Evolutionary conservation across 371 early-diverging fungal species (phyloP).

Genomic region (Capillidium heterosporum): DNA sequence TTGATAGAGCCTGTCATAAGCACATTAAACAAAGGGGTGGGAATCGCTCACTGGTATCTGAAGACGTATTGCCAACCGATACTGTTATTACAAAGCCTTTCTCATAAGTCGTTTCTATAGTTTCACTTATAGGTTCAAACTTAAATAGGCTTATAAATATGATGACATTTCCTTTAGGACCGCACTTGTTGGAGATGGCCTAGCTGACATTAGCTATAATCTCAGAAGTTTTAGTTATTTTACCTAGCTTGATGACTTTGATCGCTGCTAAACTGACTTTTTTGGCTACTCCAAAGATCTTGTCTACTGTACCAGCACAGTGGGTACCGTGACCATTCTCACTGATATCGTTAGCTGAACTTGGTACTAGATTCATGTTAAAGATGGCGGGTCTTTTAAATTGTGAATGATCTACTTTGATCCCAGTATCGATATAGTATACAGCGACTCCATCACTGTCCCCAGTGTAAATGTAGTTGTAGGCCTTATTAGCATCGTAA

Average conservation of each 20-base stretch:
- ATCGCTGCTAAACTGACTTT: conserved; percentile 70
- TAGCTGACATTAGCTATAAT: conserved; percentile 11
- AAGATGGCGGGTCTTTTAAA: conserved; percentile 61
- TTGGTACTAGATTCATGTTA: conserved; percentile 47
- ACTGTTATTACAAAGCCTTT: conserved; percentile 28
- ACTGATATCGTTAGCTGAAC: conserved; percentile 24
- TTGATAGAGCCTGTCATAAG: conserved; percentile 48
- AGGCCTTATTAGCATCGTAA: neutral
- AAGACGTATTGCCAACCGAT: conserved; percentile 41
- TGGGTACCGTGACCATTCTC: conserved; percentile 43
- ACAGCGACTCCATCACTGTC: conserved; percentile 21
- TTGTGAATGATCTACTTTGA: conserved; percentile 17
- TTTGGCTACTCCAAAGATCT: neutral
- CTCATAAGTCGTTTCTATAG: conserved; percentile 13
- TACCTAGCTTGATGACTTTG: conserved; percentile 29
- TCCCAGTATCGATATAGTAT: conserved; percentile 40
- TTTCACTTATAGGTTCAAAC: conserved; percentile 12
- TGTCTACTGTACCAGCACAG: conserved; percentile 11
- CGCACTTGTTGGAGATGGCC: conserved; percentile 13
- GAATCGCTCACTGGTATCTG: conserved; percentile 38
- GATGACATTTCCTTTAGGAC: conserved; percentile 14
- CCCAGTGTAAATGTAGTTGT: conserved; percentile 14
- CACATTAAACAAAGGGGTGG: conserved; percentile 26
- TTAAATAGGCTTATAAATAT: conserved; percentile 26
- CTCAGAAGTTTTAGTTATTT: conserved; percentile 9